Conservation (phyloP, 2,329 filamentous ascomycete species). For the Epichloe aotearoae region DNA sequence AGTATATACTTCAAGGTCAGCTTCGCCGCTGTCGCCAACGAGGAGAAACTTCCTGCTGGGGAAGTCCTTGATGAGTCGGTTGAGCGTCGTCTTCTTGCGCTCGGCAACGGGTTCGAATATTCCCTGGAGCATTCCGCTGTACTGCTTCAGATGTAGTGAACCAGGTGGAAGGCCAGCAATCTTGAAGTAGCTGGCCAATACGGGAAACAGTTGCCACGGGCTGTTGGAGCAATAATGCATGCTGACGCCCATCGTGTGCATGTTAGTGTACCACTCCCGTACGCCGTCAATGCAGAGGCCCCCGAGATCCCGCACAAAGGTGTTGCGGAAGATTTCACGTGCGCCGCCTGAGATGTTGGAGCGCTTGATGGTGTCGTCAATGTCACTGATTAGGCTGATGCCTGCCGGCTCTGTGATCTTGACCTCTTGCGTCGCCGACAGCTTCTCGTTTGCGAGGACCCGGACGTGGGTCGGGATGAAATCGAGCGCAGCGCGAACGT, state of each 20-base stretch:
- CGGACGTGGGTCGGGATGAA: conserved; percentile 86
- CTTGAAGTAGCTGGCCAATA: conserved; percentile 75
- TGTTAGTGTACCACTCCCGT: conserved; percentile 70
- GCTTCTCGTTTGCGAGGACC: conserved; percentile 70
- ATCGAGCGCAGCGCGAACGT: conserved; percentile 63
- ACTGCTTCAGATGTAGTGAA: conserved; percentile 91
- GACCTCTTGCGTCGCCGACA: conserved; percentile 71
- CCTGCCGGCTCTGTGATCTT: conserved; percentile 64
- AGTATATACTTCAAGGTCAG: conserved; percentile 92
- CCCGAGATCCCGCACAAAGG: conserved; percentile 73
- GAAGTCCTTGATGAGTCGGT: conserved; percentile 78
- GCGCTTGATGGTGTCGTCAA: conserved; percentile 94
- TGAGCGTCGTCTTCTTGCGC: conserved; percentile 77
- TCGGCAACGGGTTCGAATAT: conserved; percentile 97
- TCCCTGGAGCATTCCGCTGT: conserved; percentile 91
- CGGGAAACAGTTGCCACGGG: conserved; percentile 91
- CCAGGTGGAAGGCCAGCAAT: conserved; percentile 69
- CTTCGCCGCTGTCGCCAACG: conserved; percentile 91
- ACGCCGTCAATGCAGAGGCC: conserved; percentile 81
- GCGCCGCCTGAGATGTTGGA: conserved; percentile 81
- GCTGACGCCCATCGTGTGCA: conserved; percentile 69
- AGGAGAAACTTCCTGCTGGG: conserved; percentile 80
- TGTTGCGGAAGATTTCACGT: conserved; percentile 91
- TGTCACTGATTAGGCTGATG: conserved; percentile 89
- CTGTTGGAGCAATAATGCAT: conserved; percentile 99